Conservation (phyloP, 2,329 filamentous ascomycete genomes). For the Exutisphaerella laricina region DNA sequence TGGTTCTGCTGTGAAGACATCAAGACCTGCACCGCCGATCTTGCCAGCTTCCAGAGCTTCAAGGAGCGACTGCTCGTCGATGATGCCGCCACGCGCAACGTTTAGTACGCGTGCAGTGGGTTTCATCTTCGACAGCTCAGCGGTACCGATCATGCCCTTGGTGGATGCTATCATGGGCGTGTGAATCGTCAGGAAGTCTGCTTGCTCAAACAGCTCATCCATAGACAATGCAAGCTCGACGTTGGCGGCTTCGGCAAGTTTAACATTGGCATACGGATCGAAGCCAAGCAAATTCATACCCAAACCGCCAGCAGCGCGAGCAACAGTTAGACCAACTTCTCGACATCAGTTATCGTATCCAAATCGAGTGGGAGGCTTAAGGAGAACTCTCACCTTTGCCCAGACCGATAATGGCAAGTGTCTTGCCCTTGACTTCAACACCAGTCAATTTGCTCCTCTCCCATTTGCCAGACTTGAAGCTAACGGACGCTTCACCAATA, state of each 20-base stretch:
- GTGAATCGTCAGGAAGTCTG: slow-evolving; percentile 76
- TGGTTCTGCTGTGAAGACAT: slow-evolving; percentile 74
- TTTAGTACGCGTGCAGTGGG: slow-evolving; percentile 68
- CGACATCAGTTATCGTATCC: slow-evolving; percentile 9
- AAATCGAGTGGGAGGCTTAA: neutral
- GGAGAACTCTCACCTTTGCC: slow-evolving; percentile 63
- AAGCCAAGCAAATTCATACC: slow-evolving; percentile 71
- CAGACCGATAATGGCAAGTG: slow-evolving; percentile 67
- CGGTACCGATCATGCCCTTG: slow-evolving; percentile 63
- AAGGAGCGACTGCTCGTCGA: slow-evolving; percentile 69
- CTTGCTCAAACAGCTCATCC: slow-evolving; percentile 53
- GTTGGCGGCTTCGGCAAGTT: slow-evolving; percentile 63
- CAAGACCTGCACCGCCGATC: slow-evolving; percentile 71
- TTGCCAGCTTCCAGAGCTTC: slow-evolving; percentile 63
- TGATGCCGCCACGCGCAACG: slow-evolving; percentile 72
- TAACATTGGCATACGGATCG: slow-evolving; percentile 70
- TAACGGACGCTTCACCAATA: slow-evolving; percentile 63
- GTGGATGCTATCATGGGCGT: slow-evolving; percentile 75
- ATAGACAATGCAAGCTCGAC: slow-evolving; percentile 42
- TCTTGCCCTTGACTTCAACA: slow-evolving; percentile 72
- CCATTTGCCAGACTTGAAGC: slow-evolving; percentile 67
- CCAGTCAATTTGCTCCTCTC: slow-evolving; percentile 69
- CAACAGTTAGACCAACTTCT: slow-evolving; percentile 69
- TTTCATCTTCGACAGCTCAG: slow-evolving; percentile 67
- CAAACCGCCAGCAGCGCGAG: slow-evolving; percentile 69